Percentiles rank a stretch among this genome's conserved stretches.
Evolutionary conservation across 2,329 filamentous ascomycete genomes (phyloP).

Genomic region (Aspergillus clavatus): DNA sequence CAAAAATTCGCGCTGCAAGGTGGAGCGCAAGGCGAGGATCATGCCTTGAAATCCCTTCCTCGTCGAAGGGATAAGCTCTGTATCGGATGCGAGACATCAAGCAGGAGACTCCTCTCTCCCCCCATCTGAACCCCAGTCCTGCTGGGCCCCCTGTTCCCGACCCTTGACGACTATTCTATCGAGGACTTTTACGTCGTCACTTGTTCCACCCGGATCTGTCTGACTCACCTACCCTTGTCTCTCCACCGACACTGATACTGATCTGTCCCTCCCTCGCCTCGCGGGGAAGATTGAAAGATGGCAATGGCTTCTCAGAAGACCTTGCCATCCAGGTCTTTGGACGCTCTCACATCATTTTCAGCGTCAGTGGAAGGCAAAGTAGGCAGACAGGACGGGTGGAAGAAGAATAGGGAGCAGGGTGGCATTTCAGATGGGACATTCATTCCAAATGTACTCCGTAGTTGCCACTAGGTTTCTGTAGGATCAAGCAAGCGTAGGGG

Average conservation of each 20-base stretch:
- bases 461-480: too few species aligned
- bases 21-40: slow-evolving; percentile 50
- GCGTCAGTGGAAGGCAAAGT: slow-evolving; percentile 1
- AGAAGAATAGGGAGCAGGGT: background rate
- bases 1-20: slow-evolving; percentile 45
- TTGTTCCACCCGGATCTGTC: slow-evolving; percentile 19
- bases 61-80: slow-evolving; percentile 44
- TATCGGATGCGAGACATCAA: slow-evolving; percentile 51
- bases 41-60: slow-evolving; percentile 45
- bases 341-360: slow-evolving; percentile 7
- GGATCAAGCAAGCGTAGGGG: too few species aligned
- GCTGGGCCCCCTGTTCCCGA: slow-evolving; percentile 1
- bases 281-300: background rate
- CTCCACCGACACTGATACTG: background rate
- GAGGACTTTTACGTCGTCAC: background rate
- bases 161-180: background rate
- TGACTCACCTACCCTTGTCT: background rate
- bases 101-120: too few species aligned
- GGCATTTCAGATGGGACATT: background rate
- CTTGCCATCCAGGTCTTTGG: background rate
- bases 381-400: background rate
- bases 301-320: background rate
- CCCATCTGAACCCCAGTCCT: slow-evolving; percentile 9
- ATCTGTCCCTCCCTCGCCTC: background rate
- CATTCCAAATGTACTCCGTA: too few species aligned